Evolutionary conservation across 345 rosid genomes (phyloP).

Genomic region (Eucalyptus regnans): DNA sequence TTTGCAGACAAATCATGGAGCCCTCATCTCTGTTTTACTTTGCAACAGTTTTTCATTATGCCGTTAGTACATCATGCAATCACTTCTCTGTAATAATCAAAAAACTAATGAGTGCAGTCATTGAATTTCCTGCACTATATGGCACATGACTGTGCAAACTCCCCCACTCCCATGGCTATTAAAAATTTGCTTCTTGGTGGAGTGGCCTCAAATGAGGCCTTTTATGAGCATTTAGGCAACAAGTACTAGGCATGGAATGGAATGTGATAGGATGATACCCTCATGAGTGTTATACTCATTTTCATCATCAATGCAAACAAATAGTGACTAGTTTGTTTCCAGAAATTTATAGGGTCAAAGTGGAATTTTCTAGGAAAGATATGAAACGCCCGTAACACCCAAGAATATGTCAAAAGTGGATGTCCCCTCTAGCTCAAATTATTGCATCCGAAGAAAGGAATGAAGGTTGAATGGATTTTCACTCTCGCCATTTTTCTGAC

Average conservation of each 20-base stretch:
- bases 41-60: neutral
- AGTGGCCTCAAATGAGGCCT: neutral
- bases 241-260: neutral
- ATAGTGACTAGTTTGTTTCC: neutral
- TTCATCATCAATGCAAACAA: neutral
- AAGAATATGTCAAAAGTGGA: neutral
- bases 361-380: neutral
- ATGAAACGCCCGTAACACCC: neutral
- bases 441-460: neutral
- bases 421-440: neutral
- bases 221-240: neutral
- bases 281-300: neutral
- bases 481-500: neutral
- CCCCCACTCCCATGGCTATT: neutral
- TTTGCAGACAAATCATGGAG: neutral
- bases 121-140: neutral
- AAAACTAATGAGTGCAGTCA: neutral
- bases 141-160: neutral
- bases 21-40: neutral
- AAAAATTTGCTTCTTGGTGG: neutral
- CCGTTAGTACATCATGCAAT: neutral
- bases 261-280: neutral
- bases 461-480: neutral
- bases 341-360: neutral
- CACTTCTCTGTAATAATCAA: neutral